phyloP scores from a whole-genome alignment of 1,139 yeast genomes.

The Scheffersomyces titani region DNA sequence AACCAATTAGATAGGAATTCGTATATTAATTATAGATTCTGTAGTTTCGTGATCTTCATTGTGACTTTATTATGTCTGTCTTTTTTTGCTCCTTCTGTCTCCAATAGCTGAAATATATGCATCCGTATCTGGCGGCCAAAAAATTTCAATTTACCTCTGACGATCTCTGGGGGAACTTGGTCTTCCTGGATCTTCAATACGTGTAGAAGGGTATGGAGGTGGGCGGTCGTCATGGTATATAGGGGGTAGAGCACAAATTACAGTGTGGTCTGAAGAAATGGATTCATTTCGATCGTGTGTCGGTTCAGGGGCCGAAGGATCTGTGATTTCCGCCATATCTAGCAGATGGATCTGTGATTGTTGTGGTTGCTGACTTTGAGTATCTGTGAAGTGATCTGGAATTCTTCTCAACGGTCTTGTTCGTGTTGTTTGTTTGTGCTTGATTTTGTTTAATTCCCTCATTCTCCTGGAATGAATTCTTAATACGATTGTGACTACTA shows the following conservation, averaged over 20 bases:
- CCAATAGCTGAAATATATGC: neutral
- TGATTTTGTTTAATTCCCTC: neutral
- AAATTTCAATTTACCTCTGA: neutral
- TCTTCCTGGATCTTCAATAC: neutral
- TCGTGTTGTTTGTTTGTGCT: neutral
- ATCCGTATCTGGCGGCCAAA: neutral
- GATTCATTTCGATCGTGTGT: neutral
- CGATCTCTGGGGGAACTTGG: neutral
- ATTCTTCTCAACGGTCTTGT: neutral
- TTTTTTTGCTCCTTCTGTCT: neutral
- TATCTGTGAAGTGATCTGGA: neutral
- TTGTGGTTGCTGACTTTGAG: neutral
- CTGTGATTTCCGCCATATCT: neutral
- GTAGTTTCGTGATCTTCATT: neutral
- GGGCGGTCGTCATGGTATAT: neutral
- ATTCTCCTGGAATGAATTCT: neutral
- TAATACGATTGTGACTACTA: neutral
- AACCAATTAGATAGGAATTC: neutral
- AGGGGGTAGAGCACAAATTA: neutral
- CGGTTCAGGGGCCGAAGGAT: neutral
- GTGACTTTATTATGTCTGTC: neutral
- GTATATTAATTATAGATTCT: neutral
- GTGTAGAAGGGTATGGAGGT: neutral
- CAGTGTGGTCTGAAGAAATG: neutral
- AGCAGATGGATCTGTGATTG: neutral